Evolutionary conservation across 805 yeast species (phyloP), one percentile per base, ranked within the genome.

Genomic region (Lipomyces yamanashiensis): DNA sequence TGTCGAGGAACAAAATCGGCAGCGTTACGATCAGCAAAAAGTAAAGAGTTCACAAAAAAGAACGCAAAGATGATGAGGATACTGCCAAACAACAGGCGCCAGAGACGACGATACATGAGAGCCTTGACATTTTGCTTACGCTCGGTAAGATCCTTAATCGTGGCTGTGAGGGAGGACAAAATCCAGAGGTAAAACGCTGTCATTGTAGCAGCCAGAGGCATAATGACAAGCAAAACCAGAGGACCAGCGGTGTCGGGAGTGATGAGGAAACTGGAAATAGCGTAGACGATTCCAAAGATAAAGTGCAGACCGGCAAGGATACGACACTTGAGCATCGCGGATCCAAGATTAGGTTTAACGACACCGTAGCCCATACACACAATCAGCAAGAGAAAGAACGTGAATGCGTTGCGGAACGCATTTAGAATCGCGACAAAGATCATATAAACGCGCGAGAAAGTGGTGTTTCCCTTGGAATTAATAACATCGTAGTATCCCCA

Each of bases 351-450:
- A 52, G 97, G 92, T 49, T 67, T 70, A 55, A 95, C 98, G 54
- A 95, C 92, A 67, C 98, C 98, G 77, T 92, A 95, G 47, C 99
- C 99, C 69, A 92, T 80, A 13, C 96, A 83, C 61, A 95, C 93
- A 71, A 91, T 87, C 68, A 93, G 80, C 61, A 95, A 80, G 71
- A 95, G 78, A 78, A 93, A 95, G 77, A 93, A 88, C 7, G 97
- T 89, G 74, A 91, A 90, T 0, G 97, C 87, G 58, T 90, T 83
- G 72, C 95, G 89, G 70, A 85, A 85, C 1, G 96, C 85, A 74
- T 91, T 90, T 74, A 93, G 78, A 39, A 90, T 74, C 1, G 97
- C 87, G 57, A 93, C 83, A 73, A 93, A 84, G 8, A 85, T 85
- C 82, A 91, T 83, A 77, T 92, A 90, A 47, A 85, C 84, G 67